Evolutionary conservation across 805 yeast genomes (phyloP).

Genomic region (Millerago galiae): DNA sequence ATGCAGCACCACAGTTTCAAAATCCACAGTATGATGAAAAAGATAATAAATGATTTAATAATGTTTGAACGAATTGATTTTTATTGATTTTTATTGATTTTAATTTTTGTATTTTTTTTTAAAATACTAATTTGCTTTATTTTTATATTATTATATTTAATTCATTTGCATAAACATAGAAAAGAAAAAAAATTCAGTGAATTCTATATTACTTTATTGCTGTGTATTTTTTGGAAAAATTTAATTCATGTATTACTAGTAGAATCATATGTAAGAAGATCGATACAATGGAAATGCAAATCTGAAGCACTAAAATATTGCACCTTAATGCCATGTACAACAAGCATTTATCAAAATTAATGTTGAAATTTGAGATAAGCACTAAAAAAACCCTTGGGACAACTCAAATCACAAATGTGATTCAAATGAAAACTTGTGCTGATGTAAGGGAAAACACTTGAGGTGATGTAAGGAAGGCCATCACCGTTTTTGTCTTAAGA

Average conservation of each 20-base stretch:
- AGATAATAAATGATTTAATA: conserved; percentile 11
- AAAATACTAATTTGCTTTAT: not conserved
- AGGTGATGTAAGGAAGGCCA: too few relatives aligned
- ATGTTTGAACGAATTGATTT: not conserved
- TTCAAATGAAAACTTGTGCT: too few relatives aligned
- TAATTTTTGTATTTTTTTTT: not conserved
- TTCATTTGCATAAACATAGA: not conserved
- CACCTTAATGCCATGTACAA: too few relatives aligned
- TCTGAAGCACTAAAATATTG: too few relatives aligned
- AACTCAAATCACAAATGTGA: too few relatives aligned
- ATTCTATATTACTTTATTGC: not conserved
- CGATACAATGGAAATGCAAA: too few relatives aligned
- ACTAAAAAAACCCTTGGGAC: too few relatives aligned
- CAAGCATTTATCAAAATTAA: too few relatives aligned
- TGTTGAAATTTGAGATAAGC: too few relatives aligned
- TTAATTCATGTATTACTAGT: not conserved
- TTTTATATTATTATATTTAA: not conserved
- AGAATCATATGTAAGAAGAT: not conserved
- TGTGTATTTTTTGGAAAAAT: not conserved
- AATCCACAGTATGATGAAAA: conserved; percentile 21
- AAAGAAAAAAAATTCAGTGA: not conserved
- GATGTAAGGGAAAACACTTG: too few relatives aligned
- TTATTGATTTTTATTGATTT: not conserved
- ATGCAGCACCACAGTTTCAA: conserved; percentile 21
- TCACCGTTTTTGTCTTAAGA: too few relatives aligned